Evolutionary conservation across 345 rosid genomes (phyloP).

Genomic region (Salix udensis): DNA sequence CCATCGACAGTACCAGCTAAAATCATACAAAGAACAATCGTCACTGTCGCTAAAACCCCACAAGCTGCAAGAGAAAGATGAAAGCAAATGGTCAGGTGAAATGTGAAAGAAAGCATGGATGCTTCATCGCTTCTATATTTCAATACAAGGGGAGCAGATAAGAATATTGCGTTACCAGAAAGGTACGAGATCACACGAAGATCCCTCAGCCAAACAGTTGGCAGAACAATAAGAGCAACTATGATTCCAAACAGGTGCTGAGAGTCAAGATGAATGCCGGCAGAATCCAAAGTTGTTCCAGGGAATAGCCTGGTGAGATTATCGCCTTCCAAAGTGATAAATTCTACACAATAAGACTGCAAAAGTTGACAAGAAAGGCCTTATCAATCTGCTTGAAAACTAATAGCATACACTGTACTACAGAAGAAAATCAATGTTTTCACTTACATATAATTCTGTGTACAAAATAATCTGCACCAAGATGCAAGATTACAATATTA

Average conservation of each 20-base stretch:
- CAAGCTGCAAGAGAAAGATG: slow-evolving; percentile 50
- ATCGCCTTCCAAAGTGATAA: slow-evolving; percentile 90
- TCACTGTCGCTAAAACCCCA: slow-evolving; percentile 67
- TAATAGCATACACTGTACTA: not conserved
- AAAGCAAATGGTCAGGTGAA: not conserved
- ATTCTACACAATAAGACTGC: slow-evolving; percentile 89
- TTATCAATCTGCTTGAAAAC: slow-evolving; percentile 10
- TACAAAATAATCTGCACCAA: slow-evolving; percentile 70
- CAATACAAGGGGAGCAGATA: not conserved
- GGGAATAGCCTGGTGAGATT: slow-evolving; percentile 81
- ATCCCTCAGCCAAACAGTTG: slow-evolving; percentile 83
- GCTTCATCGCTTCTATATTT: not conserved
- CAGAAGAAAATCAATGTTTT: not conserved
- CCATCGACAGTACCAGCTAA: slow-evolving; percentile 56
- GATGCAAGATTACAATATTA: slow-evolving; percentile 19
- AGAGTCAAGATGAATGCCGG: slow-evolving; percentile 59
- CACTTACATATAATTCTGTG: slow-evolving; percentile 77
- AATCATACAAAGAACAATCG: slow-evolving; percentile 55
- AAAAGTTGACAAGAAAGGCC: slow-evolving; percentile 11
- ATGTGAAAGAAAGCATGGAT: not conserved
- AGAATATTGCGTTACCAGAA: slow-evolving; percentile 49
- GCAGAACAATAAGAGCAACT: slow-evolving; percentile 66
- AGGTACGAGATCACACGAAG: slow-evolving; percentile 78
- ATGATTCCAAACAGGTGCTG: slow-evolving; percentile 71
- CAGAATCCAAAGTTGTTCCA: slow-evolving; percentile 58